A percentile compares a stretch with the other conserved stretches of the same genome.
phyloP scores from a whole-genome alignment of 495 filamentous ascomycete species.

The Choiromyces venosus region DNA sequence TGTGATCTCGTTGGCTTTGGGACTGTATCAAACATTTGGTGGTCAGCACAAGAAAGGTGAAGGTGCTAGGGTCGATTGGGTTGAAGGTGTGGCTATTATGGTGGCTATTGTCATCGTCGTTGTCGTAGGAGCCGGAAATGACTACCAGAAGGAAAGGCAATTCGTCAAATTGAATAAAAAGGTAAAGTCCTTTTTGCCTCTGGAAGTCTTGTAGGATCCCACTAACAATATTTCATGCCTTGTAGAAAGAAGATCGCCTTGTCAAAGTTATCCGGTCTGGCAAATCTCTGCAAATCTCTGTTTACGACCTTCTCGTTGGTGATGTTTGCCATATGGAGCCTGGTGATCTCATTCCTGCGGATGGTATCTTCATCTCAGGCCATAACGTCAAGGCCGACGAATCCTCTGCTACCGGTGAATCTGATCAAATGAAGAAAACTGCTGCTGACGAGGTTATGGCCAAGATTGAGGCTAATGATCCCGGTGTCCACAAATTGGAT shows the following conservation, averaged over 20 bases:
- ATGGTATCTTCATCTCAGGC: conserved; percentile 69
- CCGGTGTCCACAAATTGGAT: conserved; percentile 54
- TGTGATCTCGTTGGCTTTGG: conserved; percentile 74
- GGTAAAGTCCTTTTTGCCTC: conserved; percentile 12
- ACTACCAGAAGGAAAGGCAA: conserved; percentile 68
- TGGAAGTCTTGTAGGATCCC: not conserved
- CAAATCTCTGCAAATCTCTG: conserved; percentile 66
- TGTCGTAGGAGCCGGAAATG: conserved; percentile 61
- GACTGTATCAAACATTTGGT: conserved; percentile 56
- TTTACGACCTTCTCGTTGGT: conserved; percentile 75
- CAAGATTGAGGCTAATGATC: conserved; percentile 53
- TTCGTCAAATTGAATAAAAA: conserved; percentile 67
- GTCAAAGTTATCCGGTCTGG: conserved; percentile 75
- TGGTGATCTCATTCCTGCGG: conserved; percentile 80
- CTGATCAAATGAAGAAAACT: conserved; percentile 60
- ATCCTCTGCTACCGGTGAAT: conserved; percentile 71
- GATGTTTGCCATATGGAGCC: conserved; percentile 79
- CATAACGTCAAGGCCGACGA: conserved; percentile 74
- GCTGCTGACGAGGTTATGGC: conserved; percentile 58
- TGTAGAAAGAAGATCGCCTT: conserved; percentile 57
- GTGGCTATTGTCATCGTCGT: conserved; percentile 66
- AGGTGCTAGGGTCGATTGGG: conserved; percentile 65
- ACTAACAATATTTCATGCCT: conserved; percentile 13
- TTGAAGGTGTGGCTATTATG: conserved; percentile 68
- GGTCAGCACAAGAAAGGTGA: conserved; percentile 42